Base-by-base conservation (phyloP, 176 grass and related monocot species). In the Olyra latifolia region DNA sequence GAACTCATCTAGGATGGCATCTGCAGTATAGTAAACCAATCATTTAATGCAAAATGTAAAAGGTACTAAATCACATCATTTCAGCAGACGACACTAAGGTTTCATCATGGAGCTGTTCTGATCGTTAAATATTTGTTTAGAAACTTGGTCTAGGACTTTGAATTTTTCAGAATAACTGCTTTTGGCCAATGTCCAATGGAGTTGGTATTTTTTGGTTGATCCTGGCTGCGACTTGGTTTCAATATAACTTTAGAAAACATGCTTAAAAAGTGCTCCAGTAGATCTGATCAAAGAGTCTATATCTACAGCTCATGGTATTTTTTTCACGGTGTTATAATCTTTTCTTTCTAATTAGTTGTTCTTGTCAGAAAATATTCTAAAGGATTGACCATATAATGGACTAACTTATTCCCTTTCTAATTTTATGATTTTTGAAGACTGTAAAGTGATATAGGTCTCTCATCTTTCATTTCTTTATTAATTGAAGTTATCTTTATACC, bases 401-500 rank as follows among this genome's bases (percentile, higher is more conserved):
- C 20, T n/a, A 38, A 76, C 9, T 46, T 55, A 20, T 56, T 38
- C 41, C 23, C 4, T 14, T 83, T 22, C 3, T 46, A 68, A 49
- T 47, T 72, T 68, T 23, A 40, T 42, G 65, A 52, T 20, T 78
- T 77, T 68, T 42, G 4, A 7, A 39, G 74, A 46, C 43, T 65
- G 28, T 64, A 70, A 61, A 52, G 42, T 1, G 30, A 69, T 65
- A 40, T 25, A n/a, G 69, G 69, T 58, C n/a, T 41, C 50, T 56
- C 53, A 81, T 74, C 1, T 79, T 41, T 4, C 66, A 78, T 77
- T 61, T 74, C 17, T 46, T 80, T 60, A 49, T 75, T 49, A 69
- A 79, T 8, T 53, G 50, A 68, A n/a, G 5, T 29, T 63, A 52
- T 55, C 45, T 70, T 79, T 27, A 39, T 30, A 28, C 30, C 12